Percentiles rank a stretch among this genome's conserved stretches.
Conservation (phyloP, 345 rosid genomes). For the rapeseed (Brassica napus) region Da-Ae NC_063450.1:44522001-44522500, state of each 20-base stretch:
- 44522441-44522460: conserved; percentile 41
- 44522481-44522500: conserved; percentile 10
- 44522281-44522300: conserved; percentile 4
- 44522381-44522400: conserved; percentile 12
- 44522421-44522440: conserved; percentile 50
- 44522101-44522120: conserved; percentile 23
- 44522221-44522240: conserved; percentile 4
- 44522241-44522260: neutral
- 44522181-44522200: neutral
- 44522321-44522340: neutral
- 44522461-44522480: neutral
- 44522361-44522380: conserved; percentile 19
- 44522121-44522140: conserved; percentile 41
- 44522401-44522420: conserved; percentile 86
- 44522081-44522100: neutral
- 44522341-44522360: neutral
- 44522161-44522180: conserved; percentile 1
- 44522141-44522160: conserved; percentile 58
- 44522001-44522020: neutral
- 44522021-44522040: conserved; percentile 64
- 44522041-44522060: conserved; percentile 28
- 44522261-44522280: neutral
- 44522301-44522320: neutral
- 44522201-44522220: neutral
- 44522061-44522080: neutral